A percentile compares a stretch with the other conserved stretches of the same genome.
phyloP scores from a whole-genome alignment of 2,329 filamentous ascomycete genomes.

The Grosmannia huntii region DNA sequence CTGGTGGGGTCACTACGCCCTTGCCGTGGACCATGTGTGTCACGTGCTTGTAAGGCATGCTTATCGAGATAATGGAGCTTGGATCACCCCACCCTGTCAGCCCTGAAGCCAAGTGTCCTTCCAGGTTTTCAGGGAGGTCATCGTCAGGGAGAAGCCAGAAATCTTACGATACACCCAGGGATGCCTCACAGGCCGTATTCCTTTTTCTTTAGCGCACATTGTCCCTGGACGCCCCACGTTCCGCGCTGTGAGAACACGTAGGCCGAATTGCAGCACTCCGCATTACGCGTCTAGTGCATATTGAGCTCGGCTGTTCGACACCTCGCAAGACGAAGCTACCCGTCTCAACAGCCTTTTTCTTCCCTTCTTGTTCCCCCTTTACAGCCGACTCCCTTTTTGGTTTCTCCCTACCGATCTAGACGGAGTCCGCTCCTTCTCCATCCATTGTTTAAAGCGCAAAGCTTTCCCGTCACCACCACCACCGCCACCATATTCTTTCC shows the following conservation, averaged over 20 bases:
- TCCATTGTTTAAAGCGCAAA: background rate
- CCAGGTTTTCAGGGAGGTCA: background rate
- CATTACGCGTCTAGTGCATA: background rate
- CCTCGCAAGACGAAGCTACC: background rate
- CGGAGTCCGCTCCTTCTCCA: background rate
- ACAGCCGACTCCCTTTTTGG: background rate
- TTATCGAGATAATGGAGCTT: background rate
- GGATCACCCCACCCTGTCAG: background rate
- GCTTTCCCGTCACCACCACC: background rate
- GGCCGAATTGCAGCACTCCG: background rate
- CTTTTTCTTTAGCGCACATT: background rate
- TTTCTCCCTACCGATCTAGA: background rate
- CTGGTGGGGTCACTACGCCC: background rate
- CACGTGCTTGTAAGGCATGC: background rate
- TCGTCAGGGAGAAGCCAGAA: background rate
- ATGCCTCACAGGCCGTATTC: background rate
- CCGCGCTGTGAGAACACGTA: background rate
- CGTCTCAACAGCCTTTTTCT: background rate
- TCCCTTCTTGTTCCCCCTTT: background rate
- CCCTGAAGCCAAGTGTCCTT: background rate
- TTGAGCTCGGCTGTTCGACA: background rate
- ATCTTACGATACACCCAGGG: too few species aligned
- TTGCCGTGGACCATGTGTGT: background rate
- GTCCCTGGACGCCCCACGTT: background rate
- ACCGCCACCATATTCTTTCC: background rate